Evolutionary conservation across 2,329 filamentous ascomycete species (phyloP), one percentile per base, ranked within the genome.

Genomic region (Furcasterigmium sp.): DNA sequence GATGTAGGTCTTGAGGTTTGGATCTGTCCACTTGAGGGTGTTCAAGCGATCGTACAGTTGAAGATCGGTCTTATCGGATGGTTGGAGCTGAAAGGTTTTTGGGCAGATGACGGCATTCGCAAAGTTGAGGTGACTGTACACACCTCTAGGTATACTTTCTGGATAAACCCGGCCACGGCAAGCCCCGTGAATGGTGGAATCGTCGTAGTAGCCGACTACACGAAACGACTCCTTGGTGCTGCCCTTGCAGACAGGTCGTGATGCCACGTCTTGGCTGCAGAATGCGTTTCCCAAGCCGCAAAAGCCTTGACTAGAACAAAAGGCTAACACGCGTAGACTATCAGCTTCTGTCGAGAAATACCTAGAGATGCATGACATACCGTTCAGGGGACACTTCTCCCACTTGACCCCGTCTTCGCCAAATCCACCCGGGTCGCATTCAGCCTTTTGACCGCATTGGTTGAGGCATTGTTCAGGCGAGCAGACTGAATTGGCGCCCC

Each of bases 251-350:
- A 7, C n/a, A 8, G 3, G 8, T 32, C 21, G 37, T n/a, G 39
- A 46, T 39, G 35, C n/a, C n/a, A n/a, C n/a, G n/a, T 9, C 41
- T 9, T 41, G 41, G 15, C 38, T 43, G n/a, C 51, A 50, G 35
- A 51, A 51, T 26, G 46, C 45, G n/a, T 20, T 15, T 14, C 43
- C 48, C 34, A 51, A 58, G 47, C 55, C 63, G 59, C 65, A 70
- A 46, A 51, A 68, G 11, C 65, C 65, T 41, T 60, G 61, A 40
- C 52, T 53, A 6, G 66, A 69, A 44, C 68, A 71, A 51, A 68
- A 70, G 50, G 15, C 29, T 32, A n/a, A 3, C 5, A n/a, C 39
- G 46, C 11, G 50, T 46, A 56, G 55, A n/a, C 8, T 32, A n/a
- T 32, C 29, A 32, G 29, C 15, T 32, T n/a, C n/a, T n/a, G n/a